Base-by-base conservation (phyloP, 148 eudicot genomes). In the Rhododendron vialii region DNA sequence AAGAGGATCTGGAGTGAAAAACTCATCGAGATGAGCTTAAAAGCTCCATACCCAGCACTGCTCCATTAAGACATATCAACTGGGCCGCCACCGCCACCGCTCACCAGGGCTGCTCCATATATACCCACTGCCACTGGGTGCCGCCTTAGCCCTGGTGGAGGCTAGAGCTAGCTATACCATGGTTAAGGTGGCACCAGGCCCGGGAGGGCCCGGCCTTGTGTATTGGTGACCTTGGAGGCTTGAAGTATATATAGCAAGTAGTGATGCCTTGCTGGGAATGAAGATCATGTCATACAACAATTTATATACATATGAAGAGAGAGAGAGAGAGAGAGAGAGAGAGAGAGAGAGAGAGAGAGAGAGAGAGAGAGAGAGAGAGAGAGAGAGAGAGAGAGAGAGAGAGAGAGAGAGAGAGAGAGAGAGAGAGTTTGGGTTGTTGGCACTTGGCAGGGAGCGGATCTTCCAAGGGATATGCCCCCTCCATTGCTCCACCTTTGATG, bases 401-500 rank as follows among this genome's bases (percentile, higher is more conserved):
- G 55, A 51, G 55, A 51, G 55, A 51, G 55, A 17, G 22, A 55
- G 61, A 55, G 53, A 50, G 53, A 50, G 55, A 51, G 55, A 51
- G 55, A 51, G 55, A 51, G 55, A 0, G 22, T 18, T 73, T 18
- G 36, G 79, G 79, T 35, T 17, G 36, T 75, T 33, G 17, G 35
- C 15, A 71, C 7, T 75, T 33, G 17, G 35, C 15, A 71, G 20
- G 48, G 48, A 76, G 24, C 20, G 80, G 45, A 76, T 76, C 48
- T 76, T 76, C 80, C 80, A 76, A 38, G 80, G 48, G 47, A 76
- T 76, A 76, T 76, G 80, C 80, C 22, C 15, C 79, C 79, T 33
- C 79, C 79, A 75, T 18, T 38, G 79, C 48, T 76, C 79, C 79
- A 38, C 79, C 38, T 76, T 76, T 76, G 80, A 20, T 76, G 80